Percentiles rank a stretch among this genome's conserved stretches.
Evolutionary conservation across 2,329 filamentous ascomycete species (phyloP).

Genomic region (Plectosphaerella sp.): DNA sequence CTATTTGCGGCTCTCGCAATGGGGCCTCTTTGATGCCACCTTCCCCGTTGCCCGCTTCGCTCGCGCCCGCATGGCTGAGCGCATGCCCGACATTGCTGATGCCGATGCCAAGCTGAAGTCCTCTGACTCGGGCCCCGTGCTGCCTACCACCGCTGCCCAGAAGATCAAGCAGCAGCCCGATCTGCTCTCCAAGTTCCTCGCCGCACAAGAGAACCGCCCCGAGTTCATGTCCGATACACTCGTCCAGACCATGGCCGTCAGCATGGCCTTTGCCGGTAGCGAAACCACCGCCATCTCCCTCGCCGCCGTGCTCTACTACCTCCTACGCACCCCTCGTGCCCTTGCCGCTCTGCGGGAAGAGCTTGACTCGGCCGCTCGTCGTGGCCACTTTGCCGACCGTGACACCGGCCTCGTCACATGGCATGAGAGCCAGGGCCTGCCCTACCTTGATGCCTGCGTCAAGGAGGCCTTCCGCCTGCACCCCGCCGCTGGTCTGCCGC

Average conservation of each 20-base stretch:
- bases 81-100: conserved; percentile 41
- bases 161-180: conserved; percentile 44
- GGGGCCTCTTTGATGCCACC: conserved; percentile 62
- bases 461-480: conserved; percentile 76
- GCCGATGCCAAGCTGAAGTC: neutral
- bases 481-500: conserved; percentile 66
- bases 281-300: conserved; percentile 78
- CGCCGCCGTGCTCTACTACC: conserved; percentile 67
- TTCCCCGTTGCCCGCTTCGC: conserved; percentile 73
- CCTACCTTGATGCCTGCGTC: conserved; percentile 73
- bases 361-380: conserved; percentile 52
- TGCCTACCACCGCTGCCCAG: conserved; percentile 30
- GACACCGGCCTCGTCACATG: conserved; percentile 63
- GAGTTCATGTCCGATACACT: conserved; percentile 68
- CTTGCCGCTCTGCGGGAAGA: conserved; percentile 56
- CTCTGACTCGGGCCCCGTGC: conserved; percentile 25
- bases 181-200: conserved; percentile 67
- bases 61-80: conserved; percentile 60
- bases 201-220: conserved; percentile 61
- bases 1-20: conserved; percentile 62
- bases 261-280: conserved; percentile 69
- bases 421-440: conserved; percentile 63
- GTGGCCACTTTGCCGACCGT: conserved; percentile 45
- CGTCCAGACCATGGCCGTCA: conserved; percentile 67
- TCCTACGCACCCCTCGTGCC: conserved; percentile 58